phyloP scores from a whole-genome alignment of 176 grass and related monocot species.

The Dendrocalamus sinicus region DNA sequence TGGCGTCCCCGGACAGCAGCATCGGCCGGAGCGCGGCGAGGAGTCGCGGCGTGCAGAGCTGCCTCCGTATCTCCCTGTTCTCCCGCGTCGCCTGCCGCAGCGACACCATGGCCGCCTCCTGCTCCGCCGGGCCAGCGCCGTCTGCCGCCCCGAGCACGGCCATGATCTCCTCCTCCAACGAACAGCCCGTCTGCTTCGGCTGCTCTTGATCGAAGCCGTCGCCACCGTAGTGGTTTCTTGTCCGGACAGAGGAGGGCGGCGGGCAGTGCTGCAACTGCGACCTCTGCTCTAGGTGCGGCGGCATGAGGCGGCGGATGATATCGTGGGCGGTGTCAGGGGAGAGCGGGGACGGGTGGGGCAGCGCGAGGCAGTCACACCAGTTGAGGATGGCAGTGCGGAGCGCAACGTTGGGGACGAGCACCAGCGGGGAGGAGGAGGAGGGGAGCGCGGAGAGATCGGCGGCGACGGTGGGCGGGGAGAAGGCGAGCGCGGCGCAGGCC shows the following conservation, averaged over 20 bases:
- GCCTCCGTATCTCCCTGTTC: slow-evolving; percentile 48
- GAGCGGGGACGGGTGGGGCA: slow-evolving; percentile 62
- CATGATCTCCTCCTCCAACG: slow-evolving; percentile 71
- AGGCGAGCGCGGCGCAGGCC: slow-evolving; percentile 70
- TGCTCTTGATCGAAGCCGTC: slow-evolving; percentile 2
- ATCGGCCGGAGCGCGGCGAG: slow-evolving; percentile 76
- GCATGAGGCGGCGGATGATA: slow-evolving; percentile 84
- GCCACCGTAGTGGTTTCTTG: not conserved
- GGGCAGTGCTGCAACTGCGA: not conserved
- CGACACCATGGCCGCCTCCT: slow-evolving; percentile 60
- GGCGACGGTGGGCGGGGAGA: slow-evolving; percentile 60
- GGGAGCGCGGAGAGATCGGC: slow-evolving; percentile 36
- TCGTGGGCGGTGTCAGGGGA: slow-evolving; percentile 59
- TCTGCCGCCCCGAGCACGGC: slow-evolving; percentile 42
- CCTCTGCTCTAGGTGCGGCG: slow-evolving; percentile 23
- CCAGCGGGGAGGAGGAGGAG: slow-evolving; percentile 45
- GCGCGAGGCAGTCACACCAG: slow-evolving; percentile 70
- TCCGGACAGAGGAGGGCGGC: slow-evolving; percentile 29
- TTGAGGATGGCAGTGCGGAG: slow-evolving; percentile 80
- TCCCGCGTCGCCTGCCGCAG: slow-evolving; percentile 80
- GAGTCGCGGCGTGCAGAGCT: slow-evolving; percentile 72
- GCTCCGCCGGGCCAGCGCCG: slow-evolving; percentile 44
- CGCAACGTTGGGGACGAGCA: slow-evolving; percentile 79
- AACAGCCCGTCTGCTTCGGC: slow-evolving; percentile 38
- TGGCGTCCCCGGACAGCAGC: slow-evolving; percentile 63